Evolutionary conservation across 176 grass and related monocot genomes (phyloP), one percentile per base, ranked within the genome.

Genomic region (maize (Zea mays)): DNA sequence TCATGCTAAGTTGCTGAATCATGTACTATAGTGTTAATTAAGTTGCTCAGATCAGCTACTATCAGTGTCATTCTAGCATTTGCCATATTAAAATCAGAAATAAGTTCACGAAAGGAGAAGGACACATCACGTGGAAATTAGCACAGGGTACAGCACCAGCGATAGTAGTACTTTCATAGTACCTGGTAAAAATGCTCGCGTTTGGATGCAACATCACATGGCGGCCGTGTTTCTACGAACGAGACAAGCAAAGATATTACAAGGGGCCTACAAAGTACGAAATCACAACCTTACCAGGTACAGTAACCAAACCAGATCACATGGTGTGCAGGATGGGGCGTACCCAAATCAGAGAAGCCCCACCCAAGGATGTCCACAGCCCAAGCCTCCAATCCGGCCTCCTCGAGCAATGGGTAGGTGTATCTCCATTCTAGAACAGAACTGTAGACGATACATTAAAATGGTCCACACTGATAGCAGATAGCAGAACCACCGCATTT

Each of bases 391-490:
- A 90, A 12, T 81, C 92, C 96, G 81, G 96, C 96, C 68, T 85
- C 87, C 81, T 95, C 96, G 74, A 98, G 85, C 75, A 98, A 89
- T 1, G 96, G 96, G 58, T 90, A 90, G 55, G 86, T 71, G 67
- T 90, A 98, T 81, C 92, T 95, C 96, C 96, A 98, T 85, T 98
- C 96, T 90, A 98, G 80, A 92, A 90, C 92, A 95, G 96, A 98
- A 74, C 92, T 98, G 87, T 81, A 83, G 33, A 74, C 56, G 79
- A 83, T 61, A 85, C 40, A 72, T 82, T 69, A 82, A 57, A 85
- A 79, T 39, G 47, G 69, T 52, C 74, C 69, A 78, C 55, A 35
- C 36, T 82, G 68, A 34, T 41, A 15, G 47, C 10, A 21, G 43
- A 55, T 69, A 59, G 4, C 35, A 41, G 10, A 83, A 66, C 0